Evolutionary conservation across 106 monocot species (phyloP), one percentile per base, ranked within the genome.

Genomic region (Gastrodia elata): DNA sequence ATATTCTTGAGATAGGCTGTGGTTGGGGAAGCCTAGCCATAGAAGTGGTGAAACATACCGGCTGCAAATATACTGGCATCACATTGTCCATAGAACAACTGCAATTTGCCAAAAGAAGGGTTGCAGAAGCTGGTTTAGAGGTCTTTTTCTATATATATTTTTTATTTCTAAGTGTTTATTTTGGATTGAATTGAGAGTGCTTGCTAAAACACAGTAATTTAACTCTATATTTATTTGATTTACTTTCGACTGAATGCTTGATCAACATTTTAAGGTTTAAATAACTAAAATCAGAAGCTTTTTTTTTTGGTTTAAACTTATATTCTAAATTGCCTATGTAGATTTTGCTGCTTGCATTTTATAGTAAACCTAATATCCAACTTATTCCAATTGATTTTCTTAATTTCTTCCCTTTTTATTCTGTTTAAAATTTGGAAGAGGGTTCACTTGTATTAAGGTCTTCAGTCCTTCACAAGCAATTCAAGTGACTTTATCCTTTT

Each of bases 11-110:
- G 84, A 98, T 98, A 72, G 97, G 97, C 42, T 85, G 75, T 72
- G 97, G 97, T n/a, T 98, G 97, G 97, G 97, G 93, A 73, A 88
- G 83, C 27, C 68, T 98, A 26, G 93, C 97, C 33, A 82, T 98
- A 67, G 88, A 98, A 70, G 68, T 83, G 27, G 97, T 98, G 37
- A 88, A 83, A 71, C 82, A 55, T 77, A 88, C 84, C 20, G 97
- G 97, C 4, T 98, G 97, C 87, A 91, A 70, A 76, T 98, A 98
- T 71, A 98, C 97, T 3, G 97, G 97, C 65, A 83, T 98, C 72
- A 88, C 97, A 38, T 72, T 98, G 44, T 98, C 97, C 2, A 83
- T 83, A 65, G 93, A 98, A 74, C 97, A 98, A 72, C 82, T 98
- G 36, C 86, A 86, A 37, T 85, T 81, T 83, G 83, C 88, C 0